A percentile compares a stretch with the other conserved stretches of the same genome.
These are phyloP conservation scores for Xylariaceae sp. DNA, from an alignment of 2,329 filamentous ascomycete genomes.

Conservation along the genomic window DNA sequence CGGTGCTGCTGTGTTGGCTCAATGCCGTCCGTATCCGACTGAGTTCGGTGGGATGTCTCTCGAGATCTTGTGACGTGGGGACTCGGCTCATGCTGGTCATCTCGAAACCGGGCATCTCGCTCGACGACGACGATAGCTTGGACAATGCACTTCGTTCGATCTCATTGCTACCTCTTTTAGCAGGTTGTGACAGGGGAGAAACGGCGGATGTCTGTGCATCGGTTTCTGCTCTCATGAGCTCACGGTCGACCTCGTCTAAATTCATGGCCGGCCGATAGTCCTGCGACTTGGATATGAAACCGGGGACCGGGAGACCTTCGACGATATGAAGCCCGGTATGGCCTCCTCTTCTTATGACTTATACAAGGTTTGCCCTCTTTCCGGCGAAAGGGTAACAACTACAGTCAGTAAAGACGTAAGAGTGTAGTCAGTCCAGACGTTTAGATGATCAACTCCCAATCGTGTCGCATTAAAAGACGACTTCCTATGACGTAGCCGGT, in stretches of 20 bases:
- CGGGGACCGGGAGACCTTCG: not conserved
- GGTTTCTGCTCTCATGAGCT: conserved; percentile 47
- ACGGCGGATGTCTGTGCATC: conserved; percentile 18
- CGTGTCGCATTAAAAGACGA: not conserved
- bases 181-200: conserved; percentile 13
- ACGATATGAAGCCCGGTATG: not conserved
- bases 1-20: conserved; percentile 66
- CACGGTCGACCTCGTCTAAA: conserved; percentile 50
- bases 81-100: conserved; percentile 51
- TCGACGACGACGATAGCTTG: conserved; percentile 45
- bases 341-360: too few species aligned
- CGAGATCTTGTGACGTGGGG: conserved; percentile 62
- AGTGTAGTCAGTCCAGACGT: not conserved
- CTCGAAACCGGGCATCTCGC: conserved; percentile 29
- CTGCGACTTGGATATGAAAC: not conserved
- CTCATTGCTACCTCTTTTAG: conserved; percentile 42
- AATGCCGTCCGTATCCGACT: conserved; percentile 65
- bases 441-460: not conserved
- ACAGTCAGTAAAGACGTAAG: too few species aligned
- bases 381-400: too few species aligned
- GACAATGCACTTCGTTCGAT: conserved; percentile 56
- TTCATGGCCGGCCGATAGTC: not conserved
- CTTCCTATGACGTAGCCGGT: not conserved
- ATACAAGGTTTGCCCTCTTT: too few species aligned
- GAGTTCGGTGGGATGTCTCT: conserved; percentile 63